These are phyloP conservation scores for Dalechampia spathulata DNA, from an alignment of 441 rosid genomes.

Conservation along the genomic window DNA sequence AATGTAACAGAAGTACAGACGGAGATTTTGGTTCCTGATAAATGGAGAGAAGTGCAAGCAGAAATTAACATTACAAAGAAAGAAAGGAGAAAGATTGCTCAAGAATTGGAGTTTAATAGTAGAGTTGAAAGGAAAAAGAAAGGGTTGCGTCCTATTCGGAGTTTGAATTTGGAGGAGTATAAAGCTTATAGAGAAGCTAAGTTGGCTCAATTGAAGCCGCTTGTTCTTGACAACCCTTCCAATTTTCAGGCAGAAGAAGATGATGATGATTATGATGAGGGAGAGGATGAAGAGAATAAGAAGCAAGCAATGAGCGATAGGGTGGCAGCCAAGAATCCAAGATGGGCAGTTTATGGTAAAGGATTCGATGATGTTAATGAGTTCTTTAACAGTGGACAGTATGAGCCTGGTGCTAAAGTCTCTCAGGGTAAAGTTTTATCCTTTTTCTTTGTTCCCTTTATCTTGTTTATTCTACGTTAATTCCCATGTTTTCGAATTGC, in stretches of 20 bases:
- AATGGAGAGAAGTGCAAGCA: conserved; percentile 70
- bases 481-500: too few relatives aligned
- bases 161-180: conserved; percentile 53
- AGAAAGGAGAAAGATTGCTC: conserved; percentile 70
- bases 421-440: conserved; percentile 37
- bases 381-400: conserved; percentile 51
- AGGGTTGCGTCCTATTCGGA: conserved; percentile 52
- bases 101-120: conserved; percentile 65
- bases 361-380: conserved; percentile 71
- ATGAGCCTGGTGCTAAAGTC: conserved; percentile 48
- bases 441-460: too few relatives aligned
- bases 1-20: conserved; percentile 27
- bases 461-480: too few relatives aligned
- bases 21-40: conserved; percentile 76
- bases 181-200: conserved; percentile 56
- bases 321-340: conserved; percentile 65
- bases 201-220: conserved; percentile 51
- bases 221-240: conserved; percentile 49
- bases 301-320: conserved; percentile 29
- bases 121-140: conserved; percentile 60
- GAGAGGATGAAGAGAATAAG: conserved; percentile 10
- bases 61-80: conserved; percentile 78
- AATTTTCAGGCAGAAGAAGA: conserved; percentile 18
- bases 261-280: conserved; percentile 15
- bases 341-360: conserved; percentile 86